Evolutionary conservation across 1,284 basidiomycete species (phyloP).

Genomic region (Hemileia vastatrix): DNA sequence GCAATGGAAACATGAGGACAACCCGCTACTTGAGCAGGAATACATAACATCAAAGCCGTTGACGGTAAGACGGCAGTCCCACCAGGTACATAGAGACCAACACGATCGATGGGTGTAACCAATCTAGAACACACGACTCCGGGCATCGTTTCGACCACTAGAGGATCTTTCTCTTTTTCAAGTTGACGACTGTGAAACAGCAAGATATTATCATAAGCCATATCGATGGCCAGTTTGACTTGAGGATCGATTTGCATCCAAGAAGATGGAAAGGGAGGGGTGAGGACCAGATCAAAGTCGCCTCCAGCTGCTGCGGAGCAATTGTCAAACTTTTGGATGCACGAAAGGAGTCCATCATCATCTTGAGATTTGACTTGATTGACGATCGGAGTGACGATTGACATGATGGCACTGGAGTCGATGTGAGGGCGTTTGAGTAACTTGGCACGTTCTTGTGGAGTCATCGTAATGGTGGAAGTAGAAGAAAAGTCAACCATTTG

Average conservation of each 20-base stretch:
- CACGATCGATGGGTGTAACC: constrained; percentile 81
- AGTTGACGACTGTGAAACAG: constrained; percentile 75
- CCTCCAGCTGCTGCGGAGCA: not conserved
- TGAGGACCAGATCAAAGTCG: not conserved
- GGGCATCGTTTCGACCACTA: constrained; percentile 93
- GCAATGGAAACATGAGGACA: constrained; percentile 88
- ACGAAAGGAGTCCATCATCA: constrained; percentile 51
- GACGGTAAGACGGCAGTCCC: constrained; percentile 94
- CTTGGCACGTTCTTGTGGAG: not conserved
- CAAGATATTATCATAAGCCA: constrained; percentile 82
- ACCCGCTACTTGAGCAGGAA: constrained; percentile 93
- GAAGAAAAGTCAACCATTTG: constrained; percentile 24
- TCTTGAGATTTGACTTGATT: constrained; percentile 36
- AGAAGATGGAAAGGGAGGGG: not conserved
- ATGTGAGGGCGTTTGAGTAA: constrained; percentile 12
- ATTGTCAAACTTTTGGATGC: constrained; percentile 29
- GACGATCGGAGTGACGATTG: constrained; percentile 47
- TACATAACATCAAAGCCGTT: constrained; percentile 94
- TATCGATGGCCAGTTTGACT: constrained; percentile 73
- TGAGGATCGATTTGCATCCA: constrained; percentile 22
- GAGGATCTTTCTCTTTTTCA: constrained; percentile 52
- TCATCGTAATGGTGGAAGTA: constrained; percentile 33
- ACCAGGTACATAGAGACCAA: constrained; percentile 94
- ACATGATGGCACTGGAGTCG: constrained; percentile 20
- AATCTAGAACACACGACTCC: constrained; percentile 92